Percentiles rank a stretch among this genome's conserved stretches.
These are phyloP conservation scores for Starmerella kuoi DNA, from an alignment of 805 yeast genomes.

Conservation along the genomic window DNA sequence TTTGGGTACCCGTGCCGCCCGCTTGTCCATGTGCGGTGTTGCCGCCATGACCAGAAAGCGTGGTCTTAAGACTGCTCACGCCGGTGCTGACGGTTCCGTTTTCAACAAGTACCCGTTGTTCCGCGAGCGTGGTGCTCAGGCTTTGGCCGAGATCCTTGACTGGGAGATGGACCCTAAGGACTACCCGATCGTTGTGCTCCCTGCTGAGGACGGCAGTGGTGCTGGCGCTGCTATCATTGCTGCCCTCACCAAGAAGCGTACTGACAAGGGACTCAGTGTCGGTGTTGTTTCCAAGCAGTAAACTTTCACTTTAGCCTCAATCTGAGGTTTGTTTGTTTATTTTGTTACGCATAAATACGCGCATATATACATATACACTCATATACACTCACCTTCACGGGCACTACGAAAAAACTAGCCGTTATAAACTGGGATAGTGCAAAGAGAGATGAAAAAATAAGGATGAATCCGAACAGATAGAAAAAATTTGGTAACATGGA, in stretches of 20 bases:
- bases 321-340: too few species aligned
- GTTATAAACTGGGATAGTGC: too few species aligned
- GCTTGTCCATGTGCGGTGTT: constrained; percentile 86
- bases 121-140: constrained; percentile 77
- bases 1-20: constrained; percentile 84
- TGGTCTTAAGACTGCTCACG: constrained; percentile 53
- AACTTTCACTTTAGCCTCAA: too few species aligned
- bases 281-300: constrained; percentile 20
- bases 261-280: constrained; percentile 42
- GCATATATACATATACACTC: too few species aligned
- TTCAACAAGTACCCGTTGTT: constrained; percentile 88
- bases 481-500: too few species aligned
- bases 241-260: constrained; percentile 77
- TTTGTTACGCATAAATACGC: too few species aligned
- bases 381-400: too few species aligned
- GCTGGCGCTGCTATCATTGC: constrained; percentile 98
- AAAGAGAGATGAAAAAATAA: too few species aligned
- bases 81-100: constrained; percentile 97
- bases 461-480: too few species aligned
- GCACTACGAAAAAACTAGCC: too few species aligned
- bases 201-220: constrained; percentile 98
- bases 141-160: constrained; percentile 74
- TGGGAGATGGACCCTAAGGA: constrained; percentile 48
- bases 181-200: constrained; percentile 73
- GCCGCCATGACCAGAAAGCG: constrained; percentile 89